Evolutionary conservation across 768 basidiomycete genomes (phyloP), one percentile per base, ranked within the genome.

Genomic region (Rhodotorula kratochvilovae): DNA sequence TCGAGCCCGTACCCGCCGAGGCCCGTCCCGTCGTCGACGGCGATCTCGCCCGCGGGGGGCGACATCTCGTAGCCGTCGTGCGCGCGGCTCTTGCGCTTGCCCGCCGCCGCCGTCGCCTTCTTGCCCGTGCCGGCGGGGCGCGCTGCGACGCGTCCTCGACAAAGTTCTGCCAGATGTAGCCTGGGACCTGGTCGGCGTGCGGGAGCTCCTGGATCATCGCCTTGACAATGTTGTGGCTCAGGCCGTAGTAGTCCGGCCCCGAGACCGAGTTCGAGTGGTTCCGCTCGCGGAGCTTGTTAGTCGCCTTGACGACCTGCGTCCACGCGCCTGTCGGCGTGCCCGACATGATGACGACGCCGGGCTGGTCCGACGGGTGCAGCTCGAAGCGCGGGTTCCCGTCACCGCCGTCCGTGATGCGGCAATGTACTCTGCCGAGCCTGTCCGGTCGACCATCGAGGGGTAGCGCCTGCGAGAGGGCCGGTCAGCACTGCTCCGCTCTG

Each of bases 301-400:
- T 90, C 61, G 89, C 86, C 77, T 87, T 88, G 61, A 92, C 90
- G 73, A 92, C 89, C 75, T 84, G 86, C 8, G 88, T 87, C 90
- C 90, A 92, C 58, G 90, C 90, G 43, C 90, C 91, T 0, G 90
- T 92, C 43, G 90, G 90, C 2, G 90, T 91, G n/a, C 89, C 89
- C 2, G 90, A 90, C 60, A 88, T 87, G 76, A 91, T 85, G 53
- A 89, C 86, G 58, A 86, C 85, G 75, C 87, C 88, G 5, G 87
- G 85, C 31, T 84, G 84, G 78, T 92, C 90, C 8, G 86, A 84
- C 27, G 89, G 87, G 62, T 88, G 85, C 75, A 92, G 90, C 80
- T 90, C 87, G 80, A 92, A 92, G 78, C 90, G 91, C 61, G 90
- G 90, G 1, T 88, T 89, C 79, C 90, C 90, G 61, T 66, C n/a